Evolutionary conservation across 2,329 filamentous ascomycete genomes (phyloP), one percentile per base, ranked within the genome.

Genomic region (Fusarium nurragi): DNA sequence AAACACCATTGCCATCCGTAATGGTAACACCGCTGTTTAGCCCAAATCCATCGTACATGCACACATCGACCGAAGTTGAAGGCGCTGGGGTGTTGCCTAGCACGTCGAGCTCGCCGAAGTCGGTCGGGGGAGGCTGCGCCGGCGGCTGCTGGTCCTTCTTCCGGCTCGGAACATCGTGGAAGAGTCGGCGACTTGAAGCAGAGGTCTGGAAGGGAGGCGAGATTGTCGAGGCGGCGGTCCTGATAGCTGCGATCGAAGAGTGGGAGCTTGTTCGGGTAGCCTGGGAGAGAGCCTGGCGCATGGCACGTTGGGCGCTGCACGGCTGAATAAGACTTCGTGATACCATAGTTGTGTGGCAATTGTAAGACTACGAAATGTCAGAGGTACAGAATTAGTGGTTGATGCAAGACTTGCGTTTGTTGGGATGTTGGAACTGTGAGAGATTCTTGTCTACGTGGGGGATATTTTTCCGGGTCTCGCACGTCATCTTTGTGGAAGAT

Each of bases 1-100:
- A 75, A 23, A 93, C 85, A 0, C 93, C 94, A 48, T 87, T 84
- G 1, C 90, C 89, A 41, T 86, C 87, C 3, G 81, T 79, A 26
- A 97, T 87, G 50, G 86, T 88, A 32, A 91, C 80, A 12, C 94
- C 93, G 70, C 89, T 96, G 77, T 95, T 91, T 41, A 99, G 82
- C 65, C 90, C 87, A 77, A 99, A 99, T 2, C 95, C 95, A 71
- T 94, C 89, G 59, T 85, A 80, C 58, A 91, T 87, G 78, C 92
- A 97, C 7, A 90, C 88, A 70, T 97, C 93, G 41, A 99, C 88
- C 3, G 88, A 88, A 0, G 93, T 97, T 1, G 93, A 88, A 0
- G 94, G 95, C 5, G 86, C 82, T 0, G 93, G 90, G 2, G 88
- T 87, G 67, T 87, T 88, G 37, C 87, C 89, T 6, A 98, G 84